These are phyloP conservation scores for Boletus barrowsii DNA, from an alignment of 768 basidiomycete genomes.

Conservation along the genomic window DNA sequence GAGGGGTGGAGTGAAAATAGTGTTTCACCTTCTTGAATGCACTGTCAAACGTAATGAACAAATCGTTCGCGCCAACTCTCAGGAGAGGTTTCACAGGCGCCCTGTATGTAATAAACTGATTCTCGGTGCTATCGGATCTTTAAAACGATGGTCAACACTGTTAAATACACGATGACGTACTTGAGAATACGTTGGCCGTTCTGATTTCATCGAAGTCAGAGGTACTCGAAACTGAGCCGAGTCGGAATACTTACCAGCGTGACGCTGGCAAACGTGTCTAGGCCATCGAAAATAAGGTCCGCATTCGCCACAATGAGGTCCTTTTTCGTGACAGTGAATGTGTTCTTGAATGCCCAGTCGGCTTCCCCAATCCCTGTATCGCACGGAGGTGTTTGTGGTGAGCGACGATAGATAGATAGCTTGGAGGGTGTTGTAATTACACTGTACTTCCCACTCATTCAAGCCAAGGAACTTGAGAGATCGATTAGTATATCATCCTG, in stretches of 20 bases:
- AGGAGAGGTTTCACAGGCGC: slow-evolving; percentile 54
- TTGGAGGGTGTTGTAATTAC: slow-evolving; percentile 40
- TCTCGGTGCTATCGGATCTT: slow-evolving; percentile 51
- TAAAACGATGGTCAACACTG: background rate
- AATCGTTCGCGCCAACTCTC: slow-evolving; percentile 57
- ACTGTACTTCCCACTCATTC: slow-evolving; percentile 90
- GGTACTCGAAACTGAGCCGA: background rate
- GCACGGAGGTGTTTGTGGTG: background rate
- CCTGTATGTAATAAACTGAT: slow-evolving; percentile 82
- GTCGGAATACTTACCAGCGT: slow-evolving; percentile 44
- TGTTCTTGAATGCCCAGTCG: slow-evolving; percentile 79
- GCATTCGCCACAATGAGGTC: slow-evolving; percentile 47
- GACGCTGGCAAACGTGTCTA: slow-evolving; percentile 86
- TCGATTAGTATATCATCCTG: slow-evolving; percentile 5
- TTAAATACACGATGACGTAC: slow-evolving; percentile 31
- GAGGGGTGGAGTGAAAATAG: background rate
- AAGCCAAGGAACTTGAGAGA: slow-evolving; percentile 62
- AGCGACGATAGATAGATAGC: background rate
- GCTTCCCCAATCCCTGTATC: slow-evolving; percentile 81
- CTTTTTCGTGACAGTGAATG: slow-evolving; percentile 48
- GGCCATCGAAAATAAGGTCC: slow-evolving; percentile 85
- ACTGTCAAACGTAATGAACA: slow-evolving; percentile 69
- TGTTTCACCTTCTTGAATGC: slow-evolving; percentile 61
- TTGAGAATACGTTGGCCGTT: slow-evolving; percentile 69
- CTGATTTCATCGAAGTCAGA: slow-evolving; percentile 36